Percentiles rank a stretch among this genome's conserved stretches.
These are phyloP conservation scores for Yamadazyma sp. DNA, from an alignment of 805 yeast species.

Conservation along the genomic window DNA sequence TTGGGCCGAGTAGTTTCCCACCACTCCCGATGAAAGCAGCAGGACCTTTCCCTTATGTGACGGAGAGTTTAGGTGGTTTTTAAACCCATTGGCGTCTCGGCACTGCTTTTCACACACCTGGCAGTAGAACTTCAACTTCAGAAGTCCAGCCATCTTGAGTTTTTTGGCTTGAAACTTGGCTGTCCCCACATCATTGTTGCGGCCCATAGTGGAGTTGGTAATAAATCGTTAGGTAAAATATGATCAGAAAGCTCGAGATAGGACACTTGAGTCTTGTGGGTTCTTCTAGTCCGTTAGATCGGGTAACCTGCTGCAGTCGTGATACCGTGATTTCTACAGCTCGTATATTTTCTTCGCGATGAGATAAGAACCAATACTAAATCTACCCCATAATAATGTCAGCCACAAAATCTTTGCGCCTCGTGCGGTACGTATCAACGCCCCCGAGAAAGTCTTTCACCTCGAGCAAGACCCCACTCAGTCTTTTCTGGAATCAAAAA, in stretches of 20 bases:
- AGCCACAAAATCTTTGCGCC: no score
- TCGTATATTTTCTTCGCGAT: no score
- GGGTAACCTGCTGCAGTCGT: no score
- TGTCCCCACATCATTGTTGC: constrained; percentile 31
- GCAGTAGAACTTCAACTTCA: constrained; percentile 83
- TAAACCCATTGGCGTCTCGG: constrained; percentile 93
- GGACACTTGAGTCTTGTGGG: no score
- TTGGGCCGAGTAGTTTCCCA: constrained; percentile 57
- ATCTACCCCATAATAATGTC: no score
- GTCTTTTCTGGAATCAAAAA: constrained; percentile 25
- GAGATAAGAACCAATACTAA: constrained; percentile 1
- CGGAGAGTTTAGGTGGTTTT: constrained; percentile 83
- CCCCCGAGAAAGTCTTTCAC: constrained; percentile 37
- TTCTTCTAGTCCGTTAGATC: no score
- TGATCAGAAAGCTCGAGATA: no score
- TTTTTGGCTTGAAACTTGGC: constrained; percentile 72
- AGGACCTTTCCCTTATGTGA: constrained; percentile 63
- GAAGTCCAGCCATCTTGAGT: constrained; percentile 81
- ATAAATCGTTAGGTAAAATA: no score
- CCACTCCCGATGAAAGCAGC: constrained; percentile 33
- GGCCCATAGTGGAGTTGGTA: no score
- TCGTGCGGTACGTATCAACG: not conserved
- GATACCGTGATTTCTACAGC: no score
- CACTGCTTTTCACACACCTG: constrained; percentile 92
- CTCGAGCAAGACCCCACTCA: constrained; percentile 24